Evolutionary conservation across 805 yeast species (phyloP), one percentile per base, ranked within the genome.

Genomic region (Wickerhamomyces sydowiorum): DNA sequence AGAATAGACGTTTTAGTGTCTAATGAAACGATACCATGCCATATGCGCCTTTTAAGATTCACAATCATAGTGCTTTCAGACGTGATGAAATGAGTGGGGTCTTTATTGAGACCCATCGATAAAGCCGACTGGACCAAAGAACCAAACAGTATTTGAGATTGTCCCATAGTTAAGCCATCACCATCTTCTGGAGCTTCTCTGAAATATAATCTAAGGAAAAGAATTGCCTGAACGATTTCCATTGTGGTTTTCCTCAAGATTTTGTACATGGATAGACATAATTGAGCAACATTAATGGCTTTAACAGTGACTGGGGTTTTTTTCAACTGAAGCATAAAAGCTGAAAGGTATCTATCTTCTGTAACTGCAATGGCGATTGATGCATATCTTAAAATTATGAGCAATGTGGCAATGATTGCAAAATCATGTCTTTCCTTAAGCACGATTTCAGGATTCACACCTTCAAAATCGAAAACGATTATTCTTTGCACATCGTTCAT

Each of bases 101-200:
- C 45, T 25, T 29, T 36, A 32, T 42, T 12, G 10, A 35, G 28
- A 2, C 45, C 45, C 18, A 42, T 32, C n/a, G n/a, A 5, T 2
- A 31, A 2, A 4, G 45, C 45, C 3, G 25, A 13, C 20, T 36
- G 37, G 3, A 36, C 37, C 3, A 42, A 17, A 10, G 23, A 24
- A 6, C 38, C 42, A 37, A 68, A 59, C 19, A 67, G 52, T 14
- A 66, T 56, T 38, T 65, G 67, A 3, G 67, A 61, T 46, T 69
- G 73, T 0, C 65, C 57, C 7, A 69, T 66, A 20, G 69, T 62
- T 22, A 67, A 48, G 1, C 74, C 73, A 43, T 61, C 69, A 42
- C 67, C 59, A 49, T 70, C 73, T 41, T 65, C 64, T 1, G 75
- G 75, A 13, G 65, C 59, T 12, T 68, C 65, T 30, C 53, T 57